Evolutionary conservation across 257 asterid species (phyloP), one percentile per base, ranked within the genome.

Genomic region (Nicotiana paniculata): DNA sequence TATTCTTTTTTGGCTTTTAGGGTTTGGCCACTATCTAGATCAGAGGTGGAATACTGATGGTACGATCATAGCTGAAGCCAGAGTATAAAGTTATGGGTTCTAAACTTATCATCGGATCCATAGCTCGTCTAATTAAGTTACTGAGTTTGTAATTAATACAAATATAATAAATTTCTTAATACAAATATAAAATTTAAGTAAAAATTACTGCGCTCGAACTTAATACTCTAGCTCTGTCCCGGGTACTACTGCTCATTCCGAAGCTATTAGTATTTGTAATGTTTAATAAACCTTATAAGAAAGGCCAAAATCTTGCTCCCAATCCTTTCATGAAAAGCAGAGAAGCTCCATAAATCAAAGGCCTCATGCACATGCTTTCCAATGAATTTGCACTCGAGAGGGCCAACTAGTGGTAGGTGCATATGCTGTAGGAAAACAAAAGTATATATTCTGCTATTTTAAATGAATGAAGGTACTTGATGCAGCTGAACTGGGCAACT

Each of bases 221-320:
- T 32, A 32, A 32, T 32, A 32, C 35, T 32, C 35, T 32, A 32
- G 35, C 35, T 32, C 35, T 2, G 57, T 13, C 57, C 57, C 78
- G 81, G 78, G 57, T 39, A 68, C 54, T 84, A 58, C 54, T 84
- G 58, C 82, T 61, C 81, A 83, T 82, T 70, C 83, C 85, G 82
- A 88, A 76, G 82, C 68, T 81, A 69, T 74, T 61, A 82, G 77
- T 54, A 6, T 46, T 72, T 72, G 78, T 72, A 72, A 0, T 46
- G 59, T 72, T 46, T 72, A 72, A 72, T 72, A 72, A 46, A 72
- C 61, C 59, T 46, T 43, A 43, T 51, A 48, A 74, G 63, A 74
- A 74, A 74, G 24, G 43, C 62, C 79, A 74, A 74, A 48, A 15
- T 46, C 79, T 48, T 48, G 79, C 63, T 48, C 9, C 79, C 17